Percentiles rank a stretch among this genome's conserved stretches.
Conservation (phyloP, 2,329 filamentous ascomycete species). For the Penicillium occitanis region DNA sequence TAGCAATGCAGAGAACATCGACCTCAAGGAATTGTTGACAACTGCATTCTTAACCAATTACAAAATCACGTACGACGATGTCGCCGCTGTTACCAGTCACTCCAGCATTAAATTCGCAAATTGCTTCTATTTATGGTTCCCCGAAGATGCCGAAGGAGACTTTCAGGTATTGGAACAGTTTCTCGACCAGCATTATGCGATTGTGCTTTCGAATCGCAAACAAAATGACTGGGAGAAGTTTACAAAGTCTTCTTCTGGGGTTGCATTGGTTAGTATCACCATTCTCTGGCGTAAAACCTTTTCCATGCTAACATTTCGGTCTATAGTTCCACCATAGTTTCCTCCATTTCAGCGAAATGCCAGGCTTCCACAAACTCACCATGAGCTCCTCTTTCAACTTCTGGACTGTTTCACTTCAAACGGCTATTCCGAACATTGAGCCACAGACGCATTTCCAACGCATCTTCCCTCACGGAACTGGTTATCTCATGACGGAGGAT, state of each 20-base stretch:
- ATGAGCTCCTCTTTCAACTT: constrained; percentile 30
- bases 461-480: constrained; percentile 40
- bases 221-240: constrained; percentile 40
- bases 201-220: constrained; percentile 33
- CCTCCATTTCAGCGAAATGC: constrained; percentile 31
- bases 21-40: neutral
- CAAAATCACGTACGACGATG: constrained; percentile 30
- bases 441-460: constrained; percentile 32
- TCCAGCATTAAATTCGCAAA: constrained; percentile 25
- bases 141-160: constrained; percentile 29
- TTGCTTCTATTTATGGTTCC: constrained; percentile 39
- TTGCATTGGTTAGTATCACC: constrained; percentile 37
- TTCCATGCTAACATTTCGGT: neutral
- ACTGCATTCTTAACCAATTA: constrained; percentile 19
- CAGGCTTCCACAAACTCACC: constrained; percentile 28
- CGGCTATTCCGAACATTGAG: constrained; percentile 29
- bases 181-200: constrained; percentile 29
- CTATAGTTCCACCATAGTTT: constrained; percentile 41
- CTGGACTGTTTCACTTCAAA: constrained; percentile 36
- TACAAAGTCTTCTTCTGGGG: constrained; percentile 29
- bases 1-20: constrained; percentile 21
- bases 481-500: constrained; percentile 45
- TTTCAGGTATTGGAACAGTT: constrained; percentile 29
- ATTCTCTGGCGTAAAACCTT: neutral
- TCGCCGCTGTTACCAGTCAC: constrained; percentile 27